phyloP scores from a whole-genome alignment of 257 asterid genomes.

The Solanum lycopersicoides region DNA sequence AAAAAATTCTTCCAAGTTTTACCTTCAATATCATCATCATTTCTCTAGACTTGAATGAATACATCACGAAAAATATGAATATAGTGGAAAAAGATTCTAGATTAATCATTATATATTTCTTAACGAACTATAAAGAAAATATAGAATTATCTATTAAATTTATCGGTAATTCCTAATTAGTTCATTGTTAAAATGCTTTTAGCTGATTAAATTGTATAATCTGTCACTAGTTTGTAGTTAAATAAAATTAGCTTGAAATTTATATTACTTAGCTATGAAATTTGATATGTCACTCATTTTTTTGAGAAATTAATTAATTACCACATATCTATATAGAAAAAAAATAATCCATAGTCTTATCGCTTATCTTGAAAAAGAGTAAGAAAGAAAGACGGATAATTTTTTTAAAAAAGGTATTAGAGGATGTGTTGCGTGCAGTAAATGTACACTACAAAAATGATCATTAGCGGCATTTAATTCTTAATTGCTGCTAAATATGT shows the following conservation, averaged over 20 bases:
- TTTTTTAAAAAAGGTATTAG: no score
- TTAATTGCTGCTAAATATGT: no score
- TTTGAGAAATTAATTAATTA: no score
- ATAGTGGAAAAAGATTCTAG: not conserved
- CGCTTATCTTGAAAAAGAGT: not conserved
- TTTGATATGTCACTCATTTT: not conserved
- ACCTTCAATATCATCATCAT: not conserved
- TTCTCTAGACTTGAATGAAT: not conserved
- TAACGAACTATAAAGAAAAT: no score
- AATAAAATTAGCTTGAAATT: not conserved
- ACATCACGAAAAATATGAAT: not conserved
- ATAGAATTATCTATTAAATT: not conserved
- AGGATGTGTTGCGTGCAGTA: not conserved
- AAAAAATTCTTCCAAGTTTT: not conserved
- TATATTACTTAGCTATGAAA: not conserved
- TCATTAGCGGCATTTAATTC: no score
- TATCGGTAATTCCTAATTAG: no score
- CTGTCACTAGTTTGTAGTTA: not conserved
- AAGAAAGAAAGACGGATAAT: no score
- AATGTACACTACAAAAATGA: no score
- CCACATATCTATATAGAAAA: no score
- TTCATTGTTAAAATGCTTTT: no score
- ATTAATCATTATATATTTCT: no score
- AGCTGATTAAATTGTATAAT: not conserved
- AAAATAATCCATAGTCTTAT: not conserved